A percentile compares a stretch with the other conserved stretches of the same genome.
phyloP scores from a whole-genome alignment of 2,329 filamentous ascomycete genomes.

The Thelonectria discophora region DNA sequence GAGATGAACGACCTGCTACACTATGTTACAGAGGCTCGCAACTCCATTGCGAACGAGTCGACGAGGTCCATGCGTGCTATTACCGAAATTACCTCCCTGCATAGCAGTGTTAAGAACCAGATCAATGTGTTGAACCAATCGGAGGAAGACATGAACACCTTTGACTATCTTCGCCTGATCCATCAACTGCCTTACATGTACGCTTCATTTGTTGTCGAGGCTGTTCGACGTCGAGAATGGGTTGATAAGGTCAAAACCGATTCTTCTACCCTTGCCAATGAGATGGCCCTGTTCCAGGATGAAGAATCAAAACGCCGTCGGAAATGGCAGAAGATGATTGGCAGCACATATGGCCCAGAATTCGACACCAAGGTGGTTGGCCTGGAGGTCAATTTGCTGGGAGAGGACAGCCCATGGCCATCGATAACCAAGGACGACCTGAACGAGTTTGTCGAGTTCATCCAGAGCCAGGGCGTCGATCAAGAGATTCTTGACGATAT shows the following conservation, averaged over 20 bases:
- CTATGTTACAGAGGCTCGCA: conserved; percentile 71
- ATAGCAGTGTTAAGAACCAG: conserved; percentile 76
- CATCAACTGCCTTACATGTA: conserved; percentile 89
- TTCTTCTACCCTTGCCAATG: conserved; percentile 87
- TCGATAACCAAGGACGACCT: conserved; percentile 78
- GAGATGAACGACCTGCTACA: conserved; percentile 71
- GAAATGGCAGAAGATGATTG: conserved; percentile 89
- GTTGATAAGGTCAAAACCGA: conserved; percentile 88
- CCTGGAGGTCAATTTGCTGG: conserved; percentile 85
- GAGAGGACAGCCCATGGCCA: conserved; percentile 84
- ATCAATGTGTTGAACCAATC: conserved; percentile 76
- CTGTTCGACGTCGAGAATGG: conserved; percentile 89
- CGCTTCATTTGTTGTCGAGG: conserved; percentile 86
- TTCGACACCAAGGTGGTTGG: conserved; percentile 76
- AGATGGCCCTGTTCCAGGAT: conserved; percentile 90
- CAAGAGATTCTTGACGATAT: conserved; percentile 75
- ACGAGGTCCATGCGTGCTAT: conserved; percentile 83
- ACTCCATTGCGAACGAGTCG: conserved; percentile 71
- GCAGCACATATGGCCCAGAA: conserved; percentile 74
- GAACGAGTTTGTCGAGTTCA: conserved; percentile 72
- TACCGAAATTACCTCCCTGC: conserved; percentile 78
- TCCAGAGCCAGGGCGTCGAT: conserved; percentile 73
- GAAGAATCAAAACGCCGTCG: conserved; percentile 89
- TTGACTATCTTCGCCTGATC: conserved; percentile 82
- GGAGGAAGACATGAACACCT: conserved; percentile 79